Evolutionary conservation across 768 basidiomycete genomes (phyloP).

Genomic region (Macrolepiota dolichaula): DNA sequence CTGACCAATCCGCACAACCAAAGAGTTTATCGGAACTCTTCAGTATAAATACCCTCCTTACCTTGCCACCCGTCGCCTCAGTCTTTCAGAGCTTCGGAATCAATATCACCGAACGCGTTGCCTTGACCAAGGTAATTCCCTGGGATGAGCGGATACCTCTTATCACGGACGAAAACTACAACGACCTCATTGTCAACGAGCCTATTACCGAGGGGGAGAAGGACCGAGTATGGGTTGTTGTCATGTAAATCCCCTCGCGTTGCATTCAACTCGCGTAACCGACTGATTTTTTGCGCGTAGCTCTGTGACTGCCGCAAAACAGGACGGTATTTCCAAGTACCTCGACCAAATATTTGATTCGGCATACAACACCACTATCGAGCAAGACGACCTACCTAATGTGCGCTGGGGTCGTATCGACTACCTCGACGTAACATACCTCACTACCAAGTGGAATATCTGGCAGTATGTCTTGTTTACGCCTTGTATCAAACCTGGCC

Average conservation of each 20-base stretch:
- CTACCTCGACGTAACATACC: constrained; percentile 76
- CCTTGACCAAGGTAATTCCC: constrained; percentile 27
- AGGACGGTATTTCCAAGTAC: constrained; percentile 64
- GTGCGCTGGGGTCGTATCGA: constrained; percentile 85
- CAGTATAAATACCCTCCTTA: constrained; percentile 42
- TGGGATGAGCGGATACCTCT: constrained; percentile 79
- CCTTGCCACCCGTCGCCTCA: constrained; percentile 48
- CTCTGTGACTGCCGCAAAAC: constrained; percentile 52
- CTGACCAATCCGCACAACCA: constrained; percentile 21
- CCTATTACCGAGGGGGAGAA: constrained; percentile 56
- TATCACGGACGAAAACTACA: constrained; percentile 81
- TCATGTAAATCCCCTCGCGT: constrained; percentile 55
- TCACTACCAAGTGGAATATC: constrained; percentile 84
- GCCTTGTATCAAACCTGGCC: not conserved
- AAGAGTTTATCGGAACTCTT: constrained; percentile 28
- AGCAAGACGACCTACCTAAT: constrained; percentile 60
- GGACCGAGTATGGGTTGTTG: constrained; percentile 71
- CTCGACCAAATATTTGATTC: constrained; percentile 75
- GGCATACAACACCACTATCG: constrained; percentile 61
- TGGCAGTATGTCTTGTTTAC: constrained; percentile 62
- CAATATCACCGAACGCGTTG: constrained; percentile 61
- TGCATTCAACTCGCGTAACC: not conserved
- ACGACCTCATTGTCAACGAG: constrained; percentile 71
- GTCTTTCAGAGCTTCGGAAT: constrained; percentile 61
- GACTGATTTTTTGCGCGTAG: constrained; percentile 27